phyloP scores from a whole-genome alignment of 805 yeast species.

The Candida tibetensis region DNA sequence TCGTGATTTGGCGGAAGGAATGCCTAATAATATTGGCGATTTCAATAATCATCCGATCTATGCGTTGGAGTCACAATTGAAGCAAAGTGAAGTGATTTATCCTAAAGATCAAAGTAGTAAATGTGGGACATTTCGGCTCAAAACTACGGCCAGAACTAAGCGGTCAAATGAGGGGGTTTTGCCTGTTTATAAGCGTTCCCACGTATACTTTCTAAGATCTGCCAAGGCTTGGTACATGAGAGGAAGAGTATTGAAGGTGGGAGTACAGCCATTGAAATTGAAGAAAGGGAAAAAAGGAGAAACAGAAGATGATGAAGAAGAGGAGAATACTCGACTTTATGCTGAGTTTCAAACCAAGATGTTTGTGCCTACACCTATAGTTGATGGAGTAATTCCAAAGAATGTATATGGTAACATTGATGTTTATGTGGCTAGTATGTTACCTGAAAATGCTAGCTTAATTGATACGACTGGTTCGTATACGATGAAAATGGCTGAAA shows the following conservation, averaged over 20 bases:
- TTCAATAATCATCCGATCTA: conserved; percentile 85
- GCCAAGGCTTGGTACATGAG: conserved; percentile 83
- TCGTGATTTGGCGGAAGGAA: conserved; percentile 71
- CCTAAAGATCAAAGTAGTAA: conserved; percentile 52
- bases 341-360: conserved; percentile 74
- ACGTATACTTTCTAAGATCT: conserved; percentile 62
- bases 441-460: conserved; percentile 75
- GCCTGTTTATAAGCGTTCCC: conserved; percentile 65
- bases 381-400: conserved; percentile 65
- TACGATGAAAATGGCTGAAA: conserved; percentile 50
- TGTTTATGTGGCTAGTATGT: conserved; percentile 71
- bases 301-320: conserved; percentile 46
- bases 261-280: conserved; percentile 61
- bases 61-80: conserved; percentile 73
- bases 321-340: conserved; percentile 58
- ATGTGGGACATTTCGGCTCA: conserved; percentile 69
- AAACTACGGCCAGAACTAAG: conserved; percentile 31
- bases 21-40: conserved; percentile 81
- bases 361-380: conserved; percentile 63
- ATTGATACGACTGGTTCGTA: conserved; percentile 27
- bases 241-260: conserved; percentile 73
- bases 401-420: conserved; percentile 86
- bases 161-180: conserved; percentile 32
- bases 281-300: conserved; percentile 31
- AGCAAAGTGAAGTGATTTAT: conserved; percentile 66